Percentiles rank a stretch among this genome's conserved stretches.
Conservation (phyloP, 2,329 filamentous ascomycete genomes). For the Camillea tinctor region DNA sequence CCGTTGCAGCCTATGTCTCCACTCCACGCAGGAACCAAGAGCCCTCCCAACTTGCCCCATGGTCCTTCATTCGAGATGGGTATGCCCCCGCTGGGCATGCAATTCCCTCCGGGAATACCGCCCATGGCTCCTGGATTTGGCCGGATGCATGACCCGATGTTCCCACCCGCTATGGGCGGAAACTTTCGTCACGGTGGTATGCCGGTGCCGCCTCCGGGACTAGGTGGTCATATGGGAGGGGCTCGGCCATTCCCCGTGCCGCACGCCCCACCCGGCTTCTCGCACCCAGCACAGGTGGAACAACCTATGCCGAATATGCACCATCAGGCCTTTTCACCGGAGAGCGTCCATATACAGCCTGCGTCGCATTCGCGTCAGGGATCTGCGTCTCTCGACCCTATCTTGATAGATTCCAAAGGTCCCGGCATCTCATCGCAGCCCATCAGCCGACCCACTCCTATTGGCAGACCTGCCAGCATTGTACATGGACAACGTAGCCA, state of each 20-base stretch:
- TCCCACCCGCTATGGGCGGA: conserved; percentile 40
- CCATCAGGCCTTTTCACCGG: conserved; percentile 38
- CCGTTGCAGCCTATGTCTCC: conserved; percentile 62
- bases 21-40: conserved; percentile 54
- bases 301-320: conserved; percentile 37
- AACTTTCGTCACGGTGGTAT: conserved; percentile 48
- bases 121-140: conserved; percentile 53
- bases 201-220: conserved; percentile 49
- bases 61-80: conserved; percentile 42
- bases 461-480: conserved; percentile 80
- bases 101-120: conserved; percentile 54
- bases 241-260: conserved; percentile 44
- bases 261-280: conserved; percentile 55
- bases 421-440: conserved; percentile 60
- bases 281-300: conserved; percentile 43
- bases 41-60: conserved; percentile 51
- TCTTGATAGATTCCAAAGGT: conserved; percentile 34
- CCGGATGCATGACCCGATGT: conserved; percentile 42
- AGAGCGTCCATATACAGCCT: conserved; percentile 37
- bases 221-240: conserved; percentile 41
- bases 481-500: conserved; percentile 48
- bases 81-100: conserved; percentile 57
- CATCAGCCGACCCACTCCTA: conserved; percentile 80
- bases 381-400: conserved; percentile 65
- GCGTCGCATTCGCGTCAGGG: conserved; percentile 71